Percentiles rank a stretch among this genome's conserved stretches.
Evolutionary conservation across 352 stramenopile genomes (phyloP).

Genomic region (Pythium graminicola): DNA sequence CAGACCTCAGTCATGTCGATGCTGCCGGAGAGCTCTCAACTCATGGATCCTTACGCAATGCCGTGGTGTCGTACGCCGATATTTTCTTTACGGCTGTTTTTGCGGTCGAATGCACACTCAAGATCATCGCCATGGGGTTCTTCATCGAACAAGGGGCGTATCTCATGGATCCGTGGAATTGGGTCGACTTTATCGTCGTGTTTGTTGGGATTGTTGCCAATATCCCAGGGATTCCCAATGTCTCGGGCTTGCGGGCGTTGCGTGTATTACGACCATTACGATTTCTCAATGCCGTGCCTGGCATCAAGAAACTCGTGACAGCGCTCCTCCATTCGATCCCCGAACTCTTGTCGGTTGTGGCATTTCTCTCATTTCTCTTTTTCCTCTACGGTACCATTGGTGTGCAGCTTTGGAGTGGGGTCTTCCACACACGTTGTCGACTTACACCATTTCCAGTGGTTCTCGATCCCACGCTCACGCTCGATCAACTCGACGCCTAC

Average conservation of each 20-base stretch:
- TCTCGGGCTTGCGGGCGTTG: slow-evolving; percentile 32
- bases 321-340: slow-evolving; percentile 46
- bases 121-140: slow-evolving; percentile 84
- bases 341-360: slow-evolving; percentile 40
- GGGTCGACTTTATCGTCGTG: slow-evolving; percentile 87
- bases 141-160: slow-evolving; percentile 56
- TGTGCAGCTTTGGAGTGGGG: slow-evolving; percentile 72
- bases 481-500: slow-evolving; percentile 29
- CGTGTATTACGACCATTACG: slow-evolving; percentile 35
- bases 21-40: slow-evolving; percentile 28
- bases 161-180: slow-evolving; percentile 83
- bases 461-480: slow-evolving; percentile 32
- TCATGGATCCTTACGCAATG: slow-evolving; percentile 37
- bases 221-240: slow-evolving; percentile 38
- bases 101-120: slow-evolving; percentile 76
- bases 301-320: slow-evolving; percentile 55
- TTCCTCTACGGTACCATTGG: slow-evolving; percentile 71
- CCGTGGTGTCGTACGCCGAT: slow-evolving; percentile 42
- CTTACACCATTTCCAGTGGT: slow-evolving; percentile 58
- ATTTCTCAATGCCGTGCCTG: slow-evolving; percentile 41
- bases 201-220: slow-evolving; percentile 46
- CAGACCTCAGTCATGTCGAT: slow-evolving; percentile 48
- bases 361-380: slow-evolving; percentile 47
- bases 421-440: slow-evolving; percentile 56
- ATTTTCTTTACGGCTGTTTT: slow-evolving; percentile 60